phyloP scores from a whole-genome alignment of 352 stramenopile genomes.

The Pythium utonaiense region DNA sequence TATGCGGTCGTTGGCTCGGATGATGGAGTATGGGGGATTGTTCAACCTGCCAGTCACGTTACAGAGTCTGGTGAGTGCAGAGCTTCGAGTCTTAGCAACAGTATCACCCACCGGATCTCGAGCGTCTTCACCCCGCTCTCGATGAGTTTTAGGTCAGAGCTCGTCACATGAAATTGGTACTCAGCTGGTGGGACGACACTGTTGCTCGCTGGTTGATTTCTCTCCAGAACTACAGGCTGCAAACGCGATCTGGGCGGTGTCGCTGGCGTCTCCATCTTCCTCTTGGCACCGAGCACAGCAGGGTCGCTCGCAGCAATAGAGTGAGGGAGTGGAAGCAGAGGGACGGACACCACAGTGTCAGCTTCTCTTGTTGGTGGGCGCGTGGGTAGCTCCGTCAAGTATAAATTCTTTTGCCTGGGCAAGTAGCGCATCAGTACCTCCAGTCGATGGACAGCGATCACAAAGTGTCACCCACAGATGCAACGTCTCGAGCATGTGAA shows the following conservation, averaged over 20 bases:
- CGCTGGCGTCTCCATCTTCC: background rate
- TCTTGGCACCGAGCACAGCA: constrained; percentile 3
- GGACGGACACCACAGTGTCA: background rate
- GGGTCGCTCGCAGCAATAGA: background rate
- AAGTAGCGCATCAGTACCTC: background rate
- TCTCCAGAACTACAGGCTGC: constrained; percentile 5
- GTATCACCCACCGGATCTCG: constrained; percentile 49
- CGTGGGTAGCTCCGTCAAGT: background rate
- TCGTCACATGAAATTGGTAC: constrained; percentile 53
- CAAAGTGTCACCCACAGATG: constrained; percentile 31
- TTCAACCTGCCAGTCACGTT: constrained; percentile 37
- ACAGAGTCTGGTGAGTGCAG: background rate
- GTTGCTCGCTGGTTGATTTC: constrained; percentile 8
- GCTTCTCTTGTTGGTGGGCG: background rate
- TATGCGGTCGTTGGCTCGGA: constrained; percentile 61
- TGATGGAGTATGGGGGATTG: constrained; percentile 63
- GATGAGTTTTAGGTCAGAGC: constrained; percentile 39
- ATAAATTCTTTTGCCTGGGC: constrained; percentile 8
- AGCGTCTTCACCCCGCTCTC: constrained; percentile 51
- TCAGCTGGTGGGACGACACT: constrained; percentile 29
- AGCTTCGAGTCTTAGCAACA: background rate
- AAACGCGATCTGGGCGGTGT: background rate
- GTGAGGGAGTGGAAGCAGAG: constrained; percentile 1
- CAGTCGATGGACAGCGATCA: too few species aligned
- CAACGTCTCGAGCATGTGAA: constrained; percentile 59